phyloP scores from a whole-genome alignment of 169 alveolate genomes.

The Plasmodium berghei region DNA sequence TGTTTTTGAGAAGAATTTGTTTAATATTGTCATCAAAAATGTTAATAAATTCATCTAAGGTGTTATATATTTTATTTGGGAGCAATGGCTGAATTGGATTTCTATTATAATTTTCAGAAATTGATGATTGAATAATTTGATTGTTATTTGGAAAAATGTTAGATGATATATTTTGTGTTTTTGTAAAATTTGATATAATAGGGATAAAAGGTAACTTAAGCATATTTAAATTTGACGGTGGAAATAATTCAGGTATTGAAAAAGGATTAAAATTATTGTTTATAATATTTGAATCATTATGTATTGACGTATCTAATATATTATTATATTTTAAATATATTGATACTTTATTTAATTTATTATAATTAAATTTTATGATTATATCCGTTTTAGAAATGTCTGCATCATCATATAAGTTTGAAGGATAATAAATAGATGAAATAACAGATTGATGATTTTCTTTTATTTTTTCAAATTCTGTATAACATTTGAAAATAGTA shows the following conservation, averaged over 20 bases:
- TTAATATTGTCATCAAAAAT: constrained; percentile 65
- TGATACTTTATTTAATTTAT: constrained; percentile 12
- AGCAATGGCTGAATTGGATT: neutral
- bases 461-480: constrained; percentile 31
- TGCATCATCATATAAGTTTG: constrained; percentile 24
- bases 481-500: constrained; percentile 24
- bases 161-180: constrained; percentile 49
- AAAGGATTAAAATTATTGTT: constrained; percentile 18
- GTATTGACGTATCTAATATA: neutral
- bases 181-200: constrained; percentile 20
- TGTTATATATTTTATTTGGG: neutral
- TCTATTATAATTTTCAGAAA: too few species aligned
- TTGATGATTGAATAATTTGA: neutral
- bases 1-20: constrained; percentile 50
- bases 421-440: constrained; percentile 22
- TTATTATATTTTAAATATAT: constrained; percentile 26
- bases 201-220: constrained; percentile 50
- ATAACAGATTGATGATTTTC: constrained; percentile 17
- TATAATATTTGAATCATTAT: constrained; percentile 1
- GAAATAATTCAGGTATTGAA: constrained; percentile 45
- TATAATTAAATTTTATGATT: constrained; percentile 45
- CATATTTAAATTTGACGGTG: constrained; percentile 29
- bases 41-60: constrained; percentile 50
- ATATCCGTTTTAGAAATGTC: constrained; percentile 50
- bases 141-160: constrained; percentile 22